A percentile compares a stretch with the other conserved stretches of the same genome.
Conservation (phyloP, 2,329 filamentous ascomycete genomes). For the Penicillium italicum region DNA sequence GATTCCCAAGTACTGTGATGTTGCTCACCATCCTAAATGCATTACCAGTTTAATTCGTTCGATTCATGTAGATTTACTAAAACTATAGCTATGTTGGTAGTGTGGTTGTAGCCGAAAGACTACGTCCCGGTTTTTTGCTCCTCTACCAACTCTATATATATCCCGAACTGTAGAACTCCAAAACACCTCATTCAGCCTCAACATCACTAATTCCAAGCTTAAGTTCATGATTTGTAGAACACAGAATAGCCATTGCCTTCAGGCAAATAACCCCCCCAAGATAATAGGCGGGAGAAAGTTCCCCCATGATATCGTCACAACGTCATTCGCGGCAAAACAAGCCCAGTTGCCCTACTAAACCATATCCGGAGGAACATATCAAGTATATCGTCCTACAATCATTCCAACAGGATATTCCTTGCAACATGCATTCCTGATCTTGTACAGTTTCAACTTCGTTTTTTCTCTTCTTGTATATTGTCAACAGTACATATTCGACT, state of each 20-base stretch:
- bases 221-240: too few species aligned
- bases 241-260: background rate
- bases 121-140: background rate
- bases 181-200: background rate
- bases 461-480: slow-evolving; percentile 1
- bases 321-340: slow-evolving; percentile 20
- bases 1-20: slow-evolving; percentile 17
- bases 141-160: background rate
- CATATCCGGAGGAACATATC: background rate
- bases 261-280: background rate
- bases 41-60: background rate
- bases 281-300: slow-evolving; percentile 15
- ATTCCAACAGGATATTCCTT: background rate
- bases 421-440: slow-evolving; percentile 3
- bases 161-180: background rate
- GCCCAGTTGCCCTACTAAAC: background rate
- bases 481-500: slow-evolving; percentile 1
- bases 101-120: too few species aligned
- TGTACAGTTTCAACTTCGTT: background rate
- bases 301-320: slow-evolving; percentile 20
- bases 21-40: slow-evolving; percentile 17
- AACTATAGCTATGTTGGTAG: background rate
- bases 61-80: background rate
- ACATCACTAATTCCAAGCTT: background rate
- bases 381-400: background rate